Conservation (phyloP, 2,329 filamentous ascomycete genomes). For the Xylariales sp. region DNA sequence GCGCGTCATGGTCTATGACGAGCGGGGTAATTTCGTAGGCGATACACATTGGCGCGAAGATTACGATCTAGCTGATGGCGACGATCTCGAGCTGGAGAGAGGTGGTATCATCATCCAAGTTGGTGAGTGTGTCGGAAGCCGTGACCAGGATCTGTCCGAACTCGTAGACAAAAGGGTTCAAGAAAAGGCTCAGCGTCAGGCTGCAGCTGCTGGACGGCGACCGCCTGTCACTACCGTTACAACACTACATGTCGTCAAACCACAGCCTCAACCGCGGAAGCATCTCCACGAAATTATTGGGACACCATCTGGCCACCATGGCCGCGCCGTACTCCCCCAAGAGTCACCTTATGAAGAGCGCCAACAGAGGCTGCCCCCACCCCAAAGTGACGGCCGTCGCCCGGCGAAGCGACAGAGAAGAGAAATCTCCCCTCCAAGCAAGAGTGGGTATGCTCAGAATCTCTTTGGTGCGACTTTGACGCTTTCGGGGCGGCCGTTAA, state of each 20-base stretch:
- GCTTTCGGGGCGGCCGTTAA: constrained; percentile 55
- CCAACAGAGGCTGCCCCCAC: constrained; percentile 52
- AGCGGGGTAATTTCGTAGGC: constrained; percentile 81
- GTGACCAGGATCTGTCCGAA: constrained; percentile 81
- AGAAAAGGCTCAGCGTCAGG: constrained; percentile 63
- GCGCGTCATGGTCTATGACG: constrained; percentile 90
- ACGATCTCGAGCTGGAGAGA: constrained; percentile 82
- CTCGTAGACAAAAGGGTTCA: constrained; percentile 76
- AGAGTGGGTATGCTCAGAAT: constrained; percentile 62
- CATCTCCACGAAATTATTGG: constrained; percentile 71
- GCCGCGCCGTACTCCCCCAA: constrained; percentile 66
- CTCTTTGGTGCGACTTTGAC: constrained; percentile 61
- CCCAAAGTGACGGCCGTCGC: constrained; percentile 43
- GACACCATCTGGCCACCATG: constrained; percentile 71
- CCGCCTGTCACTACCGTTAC: constrained; percentile 36
- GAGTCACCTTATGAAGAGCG: constrained; percentile 75
- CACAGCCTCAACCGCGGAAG: constrained; percentile 56
- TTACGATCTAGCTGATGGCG: constrained; percentile 78
- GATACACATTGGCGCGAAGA: constrained; percentile 83
- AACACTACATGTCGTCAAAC: constrained; percentile 45
- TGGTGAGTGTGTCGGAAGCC: constrained; percentile 76
- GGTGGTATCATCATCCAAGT: constrained; percentile 84
- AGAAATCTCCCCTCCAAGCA: constrained; percentile 55
- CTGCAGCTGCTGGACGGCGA: constrained; percentile 55
- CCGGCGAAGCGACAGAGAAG: constrained; percentile 57